phyloP scores from a whole-genome alignment of 2,329 filamentous ascomycete species.

The Cladosporium sp. region DNA sequence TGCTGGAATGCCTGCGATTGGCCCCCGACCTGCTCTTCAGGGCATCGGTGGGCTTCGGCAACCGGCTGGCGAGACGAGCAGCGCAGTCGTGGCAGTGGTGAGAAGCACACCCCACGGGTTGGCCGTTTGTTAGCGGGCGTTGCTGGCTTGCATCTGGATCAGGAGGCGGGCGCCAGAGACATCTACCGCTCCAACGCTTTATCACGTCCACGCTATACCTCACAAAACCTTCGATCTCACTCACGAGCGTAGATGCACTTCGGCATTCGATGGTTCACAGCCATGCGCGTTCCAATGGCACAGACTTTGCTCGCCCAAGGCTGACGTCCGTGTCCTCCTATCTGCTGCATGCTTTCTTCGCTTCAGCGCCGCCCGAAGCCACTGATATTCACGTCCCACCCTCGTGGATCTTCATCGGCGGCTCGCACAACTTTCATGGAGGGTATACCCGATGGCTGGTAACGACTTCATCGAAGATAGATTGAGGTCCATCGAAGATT shows the following conservation, averaged over 20 bases:
- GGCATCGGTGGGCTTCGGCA: neutral
- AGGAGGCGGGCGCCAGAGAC: neutral
- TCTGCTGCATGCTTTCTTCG: neutral
- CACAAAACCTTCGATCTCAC: neutral
- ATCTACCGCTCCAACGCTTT: conserved; percentile 1
- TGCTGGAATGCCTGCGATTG: neutral
- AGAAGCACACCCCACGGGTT: too few relatives aligned
- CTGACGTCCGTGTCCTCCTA: neutral
- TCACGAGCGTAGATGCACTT: neutral
- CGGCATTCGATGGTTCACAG: neutral
- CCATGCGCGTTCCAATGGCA: neutral
- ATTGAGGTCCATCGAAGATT: conserved; percentile 18
- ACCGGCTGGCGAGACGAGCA: neutral
- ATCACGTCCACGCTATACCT: neutral
- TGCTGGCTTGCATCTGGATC: neutral
- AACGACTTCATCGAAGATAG: conserved; percentile 30
- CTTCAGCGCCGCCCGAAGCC: neutral
- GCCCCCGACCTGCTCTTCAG: conserved; percentile 4
- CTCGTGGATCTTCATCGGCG: neutral
- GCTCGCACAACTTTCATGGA: neutral
- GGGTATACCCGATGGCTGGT: conserved; percentile 1
- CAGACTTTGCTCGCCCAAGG: neutral
- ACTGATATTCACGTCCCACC: neutral
- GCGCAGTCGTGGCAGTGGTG: too few relatives aligned
- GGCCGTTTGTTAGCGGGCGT: too few relatives aligned